These are phyloP conservation scores for Waltiozyma sp. DNA, from an alignment of 1,139 yeast species.

Conservation along the genomic window DNA sequence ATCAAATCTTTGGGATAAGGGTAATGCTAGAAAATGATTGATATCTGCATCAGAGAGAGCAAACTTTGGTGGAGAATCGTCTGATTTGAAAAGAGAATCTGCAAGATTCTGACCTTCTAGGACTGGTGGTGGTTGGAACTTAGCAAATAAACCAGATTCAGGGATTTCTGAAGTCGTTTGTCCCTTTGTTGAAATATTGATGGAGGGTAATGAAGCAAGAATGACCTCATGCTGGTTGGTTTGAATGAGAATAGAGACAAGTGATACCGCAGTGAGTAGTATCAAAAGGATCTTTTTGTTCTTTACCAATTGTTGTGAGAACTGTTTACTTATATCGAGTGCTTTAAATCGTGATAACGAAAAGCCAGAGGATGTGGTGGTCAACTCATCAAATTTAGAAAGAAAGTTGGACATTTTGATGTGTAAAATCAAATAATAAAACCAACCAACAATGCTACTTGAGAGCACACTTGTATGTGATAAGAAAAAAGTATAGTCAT, in stretches of 20 bases:
- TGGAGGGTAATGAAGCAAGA: neutral
- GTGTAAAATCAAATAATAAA: no score
- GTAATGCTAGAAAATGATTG: slow-evolving; percentile 2
- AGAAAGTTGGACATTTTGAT: neutral
- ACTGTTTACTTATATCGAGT: no score
- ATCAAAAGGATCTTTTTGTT: neutral
- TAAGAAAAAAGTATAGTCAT: no score
- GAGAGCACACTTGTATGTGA: no score
- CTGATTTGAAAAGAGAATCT: neutral
- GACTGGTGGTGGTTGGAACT: neutral
- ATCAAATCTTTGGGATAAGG: slow-evolving; percentile 5
- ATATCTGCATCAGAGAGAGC: neutral
- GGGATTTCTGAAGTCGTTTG: no score
- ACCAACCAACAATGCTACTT: no score
- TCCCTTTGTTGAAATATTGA: no score
- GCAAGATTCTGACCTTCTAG: neutral
- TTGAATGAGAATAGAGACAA: neutral
- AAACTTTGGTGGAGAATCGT: neutral
- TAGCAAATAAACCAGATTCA: no score
- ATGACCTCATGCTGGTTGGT: neutral
- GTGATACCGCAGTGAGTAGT: neutral
- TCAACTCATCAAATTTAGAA: neutral
- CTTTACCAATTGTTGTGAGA: neutral
- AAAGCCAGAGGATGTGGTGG: neutral
- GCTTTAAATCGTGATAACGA: neutral